A percentile compares a stretch with the other conserved stretches of the same genome.
Evolutionary conservation across 2,329 filamentous ascomycete genomes (phyloP).

Genomic region (Cordyceps sp.): DNA sequence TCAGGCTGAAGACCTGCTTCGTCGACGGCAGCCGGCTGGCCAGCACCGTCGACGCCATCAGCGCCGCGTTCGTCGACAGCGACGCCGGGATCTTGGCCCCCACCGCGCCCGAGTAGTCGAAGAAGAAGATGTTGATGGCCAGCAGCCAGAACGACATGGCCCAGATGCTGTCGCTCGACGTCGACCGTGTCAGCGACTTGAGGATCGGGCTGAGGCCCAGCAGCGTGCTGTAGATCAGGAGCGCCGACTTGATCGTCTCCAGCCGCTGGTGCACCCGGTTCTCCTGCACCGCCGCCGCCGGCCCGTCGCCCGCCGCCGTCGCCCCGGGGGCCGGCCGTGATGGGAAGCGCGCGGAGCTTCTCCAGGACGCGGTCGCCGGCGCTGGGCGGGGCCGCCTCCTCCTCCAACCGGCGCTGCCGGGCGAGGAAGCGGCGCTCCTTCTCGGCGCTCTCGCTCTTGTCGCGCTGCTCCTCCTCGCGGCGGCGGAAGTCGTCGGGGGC

Average conservation of each 20-base stretch:
- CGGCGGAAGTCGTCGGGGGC: slow-evolving; percentile 40
- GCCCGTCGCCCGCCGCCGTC: slow-evolving; percentile 10
- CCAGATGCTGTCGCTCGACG: slow-evolving; percentile 91
- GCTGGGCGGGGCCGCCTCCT: too few relatives aligned
- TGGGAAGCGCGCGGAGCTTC: too few relatives aligned
- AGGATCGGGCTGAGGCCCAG: slow-evolving; percentile 88
- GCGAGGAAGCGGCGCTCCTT: slow-evolving; percentile 28
- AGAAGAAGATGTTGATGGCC: slow-evolving; percentile 92
- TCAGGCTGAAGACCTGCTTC: slow-evolving; percentile 86
- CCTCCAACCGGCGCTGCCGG: slow-evolving; percentile 15
- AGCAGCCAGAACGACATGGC: slow-evolving; percentile 88
- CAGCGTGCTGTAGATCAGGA: slow-evolving; percentile 84
- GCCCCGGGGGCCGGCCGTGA: too few relatives aligned
- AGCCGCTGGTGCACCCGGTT: slow-evolving; percentile 36
- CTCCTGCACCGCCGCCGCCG: slow-evolving; percentile 12
- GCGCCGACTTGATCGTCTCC: slow-evolving; percentile 76
- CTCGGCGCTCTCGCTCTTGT: slow-evolving; percentile 42
- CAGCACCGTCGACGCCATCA: slow-evolving; percentile 92
- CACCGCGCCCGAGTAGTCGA: slow-evolving; percentile 72
- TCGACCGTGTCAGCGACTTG: slow-evolving; percentile 88
- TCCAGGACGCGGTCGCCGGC: too few relatives aligned
- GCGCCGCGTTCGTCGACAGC: slow-evolving; percentile 82
- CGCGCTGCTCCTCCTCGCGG: slow-evolving; percentile 40
- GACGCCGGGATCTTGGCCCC: slow-evolving; percentile 50
- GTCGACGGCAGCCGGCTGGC: slow-evolving; percentile 80